These are phyloP conservation scores for Hygrocybe punicea DNA, from an alignment of 768 basidiomycete species.

Conservation along the genomic window DNA sequence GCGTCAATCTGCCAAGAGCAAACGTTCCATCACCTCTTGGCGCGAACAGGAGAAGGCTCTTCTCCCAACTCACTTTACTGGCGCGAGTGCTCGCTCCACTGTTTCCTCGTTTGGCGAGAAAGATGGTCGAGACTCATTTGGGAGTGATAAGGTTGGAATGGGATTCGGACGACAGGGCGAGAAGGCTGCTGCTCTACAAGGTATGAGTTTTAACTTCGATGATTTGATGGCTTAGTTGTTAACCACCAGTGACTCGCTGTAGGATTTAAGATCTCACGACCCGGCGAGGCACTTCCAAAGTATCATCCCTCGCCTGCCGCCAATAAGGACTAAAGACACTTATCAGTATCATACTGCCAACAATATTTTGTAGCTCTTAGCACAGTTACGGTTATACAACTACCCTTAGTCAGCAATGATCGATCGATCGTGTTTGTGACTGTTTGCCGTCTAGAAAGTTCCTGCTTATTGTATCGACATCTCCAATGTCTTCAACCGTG, in stretches of 20 bases:
- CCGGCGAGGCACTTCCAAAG: slow-evolving; percentile 54
- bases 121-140: slow-evolving; percentile 9
- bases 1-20: slow-evolving; percentile 61
- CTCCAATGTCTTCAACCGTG: too few relatives aligned
- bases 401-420: too few relatives aligned
- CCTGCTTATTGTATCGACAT: too few relatives aligned
- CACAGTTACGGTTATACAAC: too few relatives aligned
- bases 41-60: slow-evolving; percentile 53
- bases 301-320: slow-evolving; percentile 35
- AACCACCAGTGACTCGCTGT: background rate
- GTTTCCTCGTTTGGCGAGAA: slow-evolving; percentile 24
- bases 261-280: slow-evolving; percentile 59
- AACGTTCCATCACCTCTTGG: slow-evolving; percentile 68
- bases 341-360: background rate
- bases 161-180: slow-evolving; percentile 83
- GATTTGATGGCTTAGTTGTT: background rate
- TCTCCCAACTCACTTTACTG: slow-evolving; percentile 47
- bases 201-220: slow-evolving; percentile 29
- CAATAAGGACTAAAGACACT: background rate
- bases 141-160: slow-evolving; percentile 43
- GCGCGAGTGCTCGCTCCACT: slow-evolving; percentile 36
- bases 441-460: too few relatives aligned
- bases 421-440: too few relatives aligned
- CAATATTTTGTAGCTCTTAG: background rate
- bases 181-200: slow-evolving; percentile 68